Conservation (phyloP, 192 early-diverging fungal genomes). For the Bifiguratus adelaidae region DNA sequence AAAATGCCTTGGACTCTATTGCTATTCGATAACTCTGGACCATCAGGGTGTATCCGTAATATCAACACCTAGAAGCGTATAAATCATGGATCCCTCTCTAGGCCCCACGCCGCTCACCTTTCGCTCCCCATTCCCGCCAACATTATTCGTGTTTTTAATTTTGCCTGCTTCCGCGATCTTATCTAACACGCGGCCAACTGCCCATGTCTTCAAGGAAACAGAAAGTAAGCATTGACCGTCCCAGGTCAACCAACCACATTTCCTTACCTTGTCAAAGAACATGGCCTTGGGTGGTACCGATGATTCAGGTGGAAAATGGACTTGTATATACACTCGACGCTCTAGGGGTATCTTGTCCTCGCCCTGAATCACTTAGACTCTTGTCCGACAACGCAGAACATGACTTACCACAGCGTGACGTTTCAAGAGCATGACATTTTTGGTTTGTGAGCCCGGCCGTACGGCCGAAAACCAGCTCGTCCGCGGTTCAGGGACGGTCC, state of each 20-base stretch:
- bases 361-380: not conserved
- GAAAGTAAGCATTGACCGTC: not conserved
- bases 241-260: not conserved
- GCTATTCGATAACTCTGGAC: too few species aligned
- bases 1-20: too few species aligned
- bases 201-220: not conserved
- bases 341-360: not conserved
- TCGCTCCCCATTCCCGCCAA: not conserved
- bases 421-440: not conserved
- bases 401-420: not conserved
- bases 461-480: too few species aligned
- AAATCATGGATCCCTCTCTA: too few species aligned
- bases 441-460: not conserved
- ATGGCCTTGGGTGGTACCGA: not conserved
- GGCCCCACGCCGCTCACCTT: not conserved
- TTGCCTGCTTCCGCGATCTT: not conserved
- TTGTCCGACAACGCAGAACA: not conserved
- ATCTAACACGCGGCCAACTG: not conserved
- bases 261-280: not conserved
- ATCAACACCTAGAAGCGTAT: too few species aligned
- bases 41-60: too few species aligned
- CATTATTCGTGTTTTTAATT: not conserved
- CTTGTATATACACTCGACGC: not conserved
- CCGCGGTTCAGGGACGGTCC: too few species aligned
- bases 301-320: not conserved